A percentile compares a stretch with the other conserved stretches of the same genome.
Conservation (phyloP, 805 yeast species). For the Monosporozyma aerobia region DNA sequence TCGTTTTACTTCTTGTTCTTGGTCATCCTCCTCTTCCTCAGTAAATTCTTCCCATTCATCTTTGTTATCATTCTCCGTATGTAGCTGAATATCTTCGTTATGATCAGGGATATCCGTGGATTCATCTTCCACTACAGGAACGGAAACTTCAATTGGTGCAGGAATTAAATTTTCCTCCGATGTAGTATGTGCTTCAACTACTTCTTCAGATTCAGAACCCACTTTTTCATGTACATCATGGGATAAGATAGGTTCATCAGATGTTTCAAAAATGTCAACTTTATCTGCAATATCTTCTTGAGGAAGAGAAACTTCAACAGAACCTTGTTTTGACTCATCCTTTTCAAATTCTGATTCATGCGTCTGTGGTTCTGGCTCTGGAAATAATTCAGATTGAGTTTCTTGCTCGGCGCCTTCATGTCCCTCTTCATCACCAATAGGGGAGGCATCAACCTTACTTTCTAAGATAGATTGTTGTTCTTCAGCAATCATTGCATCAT, state of each 20-base stretch:
- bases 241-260: background rate
- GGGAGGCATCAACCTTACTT: background rate
- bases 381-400: background rate
- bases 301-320: background rate
- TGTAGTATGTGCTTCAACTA: background rate
- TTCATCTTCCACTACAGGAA: background rate
- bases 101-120: background rate
- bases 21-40: background rate
- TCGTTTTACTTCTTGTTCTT: background rate
- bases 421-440: background rate
- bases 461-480: background rate
- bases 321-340: background rate
- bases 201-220: background rate
- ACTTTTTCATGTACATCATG: background rate
- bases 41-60: slow-evolving; percentile 8
- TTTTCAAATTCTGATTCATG: background rate
- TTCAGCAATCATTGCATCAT: background rate
- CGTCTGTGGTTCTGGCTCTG: background rate
- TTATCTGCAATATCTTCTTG: background rate
- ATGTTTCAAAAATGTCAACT: background rate
- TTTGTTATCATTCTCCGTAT: background rate
- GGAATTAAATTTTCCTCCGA: background rate
- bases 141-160: background rate
- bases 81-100: background rate
- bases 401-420: background rate